phyloP scores from a whole-genome alignment of 2,329 filamentous ascomycete genomes.

The Nectriaceae sp. region DNA sequence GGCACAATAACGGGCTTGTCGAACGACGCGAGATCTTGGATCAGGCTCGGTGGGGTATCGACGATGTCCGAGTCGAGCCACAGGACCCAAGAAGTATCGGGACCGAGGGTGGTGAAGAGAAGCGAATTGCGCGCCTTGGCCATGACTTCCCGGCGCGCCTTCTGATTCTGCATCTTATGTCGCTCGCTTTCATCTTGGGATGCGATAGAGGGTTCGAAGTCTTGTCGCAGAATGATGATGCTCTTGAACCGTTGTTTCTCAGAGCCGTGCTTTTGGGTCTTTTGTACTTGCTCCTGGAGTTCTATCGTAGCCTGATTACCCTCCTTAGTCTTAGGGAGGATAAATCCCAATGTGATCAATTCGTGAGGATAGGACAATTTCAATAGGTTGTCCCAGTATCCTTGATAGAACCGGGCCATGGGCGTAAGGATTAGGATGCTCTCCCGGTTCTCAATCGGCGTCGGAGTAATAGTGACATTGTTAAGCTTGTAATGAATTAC shows the following conservation, averaged over 20 bases:
- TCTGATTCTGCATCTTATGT: conserved; percentile 91
- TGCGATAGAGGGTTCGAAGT: conserved; percentile 79
- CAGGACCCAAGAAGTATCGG: conserved; percentile 90
- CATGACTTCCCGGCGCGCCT: conserved; percentile 84
- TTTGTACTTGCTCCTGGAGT: conserved; percentile 81
- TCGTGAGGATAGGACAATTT: conserved; percentile 88
- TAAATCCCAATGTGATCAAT: conserved; percentile 92
- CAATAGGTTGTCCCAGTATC: conserved; percentile 93
- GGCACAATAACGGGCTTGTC: conserved; percentile 91
- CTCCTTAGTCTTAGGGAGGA: conserved; percentile 90
- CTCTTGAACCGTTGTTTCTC: conserved; percentile 85
- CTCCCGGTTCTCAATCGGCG: conserved; percentile 79
- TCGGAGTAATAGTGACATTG: conserved; percentile 80
- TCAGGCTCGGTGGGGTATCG: conserved; percentile 80
- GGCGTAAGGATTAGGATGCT: conserved; percentile 90
- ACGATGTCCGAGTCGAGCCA: conserved; percentile 94
- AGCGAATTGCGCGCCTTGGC: conserved; percentile 90
- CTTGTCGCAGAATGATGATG: conserved; percentile 92
- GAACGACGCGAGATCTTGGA: conserved; percentile 87
- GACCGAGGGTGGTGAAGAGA: conserved; percentile 91
- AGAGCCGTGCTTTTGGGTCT: conserved; percentile 76
- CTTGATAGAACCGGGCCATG: conserved; percentile 88
- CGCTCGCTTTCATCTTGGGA: conserved; percentile 87
- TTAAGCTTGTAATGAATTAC: conserved; percentile 95
- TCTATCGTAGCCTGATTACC: conserved; percentile 83